phyloP scores from a whole-genome alignment of 1,284 basidiomycete species.

The Papiliotrema nemorosa region DNA sequence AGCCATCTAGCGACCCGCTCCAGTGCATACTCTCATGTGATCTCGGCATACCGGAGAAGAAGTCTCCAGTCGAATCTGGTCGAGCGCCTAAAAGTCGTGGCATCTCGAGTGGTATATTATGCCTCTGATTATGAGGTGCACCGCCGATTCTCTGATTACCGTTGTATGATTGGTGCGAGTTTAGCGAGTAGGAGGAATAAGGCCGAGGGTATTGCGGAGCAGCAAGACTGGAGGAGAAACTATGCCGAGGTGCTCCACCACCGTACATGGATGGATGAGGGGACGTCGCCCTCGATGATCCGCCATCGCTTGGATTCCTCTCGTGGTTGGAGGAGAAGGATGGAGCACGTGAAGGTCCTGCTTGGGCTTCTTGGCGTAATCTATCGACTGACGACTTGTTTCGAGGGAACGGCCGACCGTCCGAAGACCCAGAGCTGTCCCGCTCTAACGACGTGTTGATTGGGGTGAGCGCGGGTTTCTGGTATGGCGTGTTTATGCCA shows the following conservation, averaged over 20 bases:
- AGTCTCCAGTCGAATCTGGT: conserved; percentile 23
- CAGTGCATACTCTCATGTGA: conserved; percentile 1
- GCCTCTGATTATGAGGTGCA: conserved; percentile 37
- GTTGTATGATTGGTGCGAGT: neutral
- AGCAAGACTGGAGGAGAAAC: neutral
- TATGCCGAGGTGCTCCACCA: conserved; percentile 1
- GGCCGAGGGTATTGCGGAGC: conserved; percentile 1
- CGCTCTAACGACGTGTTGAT: conserved; percentile 19
- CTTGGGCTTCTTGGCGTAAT: conserved; percentile 15
- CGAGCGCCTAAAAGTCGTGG: conserved; percentile 25
- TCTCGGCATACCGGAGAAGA: conserved; percentile 9
- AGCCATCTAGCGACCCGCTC: conserved; percentile 1
- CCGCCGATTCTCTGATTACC: conserved; percentile 7
- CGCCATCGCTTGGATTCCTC: conserved; percentile 12
- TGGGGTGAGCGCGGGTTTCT: conserved; percentile 20
- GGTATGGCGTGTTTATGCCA: conserved; percentile 1
- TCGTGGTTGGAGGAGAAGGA: conserved; percentile 15
- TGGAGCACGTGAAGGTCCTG: conserved; percentile 14
- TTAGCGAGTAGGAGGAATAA: conserved; percentile 4
- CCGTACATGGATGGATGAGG: conserved; percentile 24
- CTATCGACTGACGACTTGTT: conserved; percentile 25
- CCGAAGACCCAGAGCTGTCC: conserved; percentile 11
- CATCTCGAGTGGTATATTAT: conserved; percentile 32
- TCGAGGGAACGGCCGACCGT: neutral
- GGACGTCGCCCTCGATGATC: conserved; percentile 19